A percentile compares a stretch with the other conserved stretches of the same genome.
These are phyloP conservation scores for Diplosphaera chodatii DNA, from an alignment of 139 green algal species.

Conservation along the genomic window DNA sequence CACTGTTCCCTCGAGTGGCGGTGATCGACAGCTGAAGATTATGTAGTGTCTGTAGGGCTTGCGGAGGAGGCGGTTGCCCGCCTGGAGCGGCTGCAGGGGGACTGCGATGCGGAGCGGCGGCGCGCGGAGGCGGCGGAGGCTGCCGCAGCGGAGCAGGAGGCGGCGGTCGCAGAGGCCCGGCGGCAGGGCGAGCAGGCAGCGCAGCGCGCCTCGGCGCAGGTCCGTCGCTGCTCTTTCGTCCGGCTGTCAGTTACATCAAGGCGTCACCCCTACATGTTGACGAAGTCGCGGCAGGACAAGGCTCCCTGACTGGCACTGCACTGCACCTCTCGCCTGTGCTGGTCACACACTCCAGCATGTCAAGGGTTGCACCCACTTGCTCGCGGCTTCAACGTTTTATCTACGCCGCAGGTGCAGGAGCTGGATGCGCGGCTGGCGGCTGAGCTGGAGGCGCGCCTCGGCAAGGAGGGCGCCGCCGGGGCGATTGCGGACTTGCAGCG, in stretches of 20 bases:
- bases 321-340: too few species aligned
- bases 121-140: background rate
- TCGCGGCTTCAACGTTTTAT: too few species aligned
- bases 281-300: too few species aligned
- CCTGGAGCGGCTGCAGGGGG: background rate
- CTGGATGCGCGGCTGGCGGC: background rate
- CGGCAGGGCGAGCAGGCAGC: background rate
- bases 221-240: background rate
- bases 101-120: background rate
- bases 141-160: background rate
- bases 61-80: background rate
- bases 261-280: too few species aligned
- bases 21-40: too few species aligned
- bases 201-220: background rate
- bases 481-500: background rate
- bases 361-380: too few species aligned
- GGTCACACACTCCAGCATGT: too few species aligned
- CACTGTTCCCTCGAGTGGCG: too few species aligned
- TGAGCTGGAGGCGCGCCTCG: background rate
- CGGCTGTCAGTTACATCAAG: too few species aligned
- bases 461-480: background rate
- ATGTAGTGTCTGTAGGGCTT: too few species aligned
- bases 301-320: too few species aligned
- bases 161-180: background rate
- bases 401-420: background rate